These are phyloP conservation scores for Puccinia hordei DNA, from an alignment of 1,284 basidiomycete species.

Conservation along the genomic window DNA sequence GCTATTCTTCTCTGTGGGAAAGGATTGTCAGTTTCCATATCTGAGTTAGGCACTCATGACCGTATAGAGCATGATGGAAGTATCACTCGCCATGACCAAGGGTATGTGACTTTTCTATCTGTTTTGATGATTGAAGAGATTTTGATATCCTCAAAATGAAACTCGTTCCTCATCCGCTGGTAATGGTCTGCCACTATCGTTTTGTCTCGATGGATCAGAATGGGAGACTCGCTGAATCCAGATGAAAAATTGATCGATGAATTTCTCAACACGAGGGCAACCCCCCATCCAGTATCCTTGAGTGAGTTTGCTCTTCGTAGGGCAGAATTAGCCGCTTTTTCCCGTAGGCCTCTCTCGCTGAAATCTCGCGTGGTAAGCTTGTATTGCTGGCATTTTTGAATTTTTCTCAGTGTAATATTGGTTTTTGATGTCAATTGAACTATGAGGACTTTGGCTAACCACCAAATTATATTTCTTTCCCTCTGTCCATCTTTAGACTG, in stretches of 20 bases:
- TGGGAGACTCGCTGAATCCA: constrained; percentile 31
- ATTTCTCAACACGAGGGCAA: constrained; percentile 15
- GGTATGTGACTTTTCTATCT: constrained; percentile 8
- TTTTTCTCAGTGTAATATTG: too few relatives aligned
- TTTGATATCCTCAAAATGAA: not conserved
- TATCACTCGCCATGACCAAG: constrained; percentile 30
- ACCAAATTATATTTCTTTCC: not conserved
- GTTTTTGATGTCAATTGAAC: not conserved
- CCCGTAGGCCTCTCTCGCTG: constrained; percentile 1
- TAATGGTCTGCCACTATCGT: not conserved
- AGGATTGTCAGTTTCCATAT: constrained; percentile 16
- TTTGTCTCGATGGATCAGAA: not conserved
- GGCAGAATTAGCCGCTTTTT: constrained; percentile 20
- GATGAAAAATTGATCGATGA: constrained; percentile 8
- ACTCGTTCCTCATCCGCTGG: not conserved
- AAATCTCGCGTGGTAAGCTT: constrained; percentile 25
- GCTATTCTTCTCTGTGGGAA: constrained; percentile 31
- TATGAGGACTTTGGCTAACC: not conserved
- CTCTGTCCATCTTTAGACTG: not conserved
- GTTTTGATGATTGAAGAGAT: not conserved
- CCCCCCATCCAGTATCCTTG: constrained; percentile 17
- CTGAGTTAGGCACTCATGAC: constrained; percentile 29
- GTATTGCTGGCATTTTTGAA: not conserved
- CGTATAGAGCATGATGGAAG: constrained; percentile 39
- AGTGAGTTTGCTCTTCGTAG: constrained; percentile 25